Evolutionary conservation across 495 filamentous ascomycete genomes (phyloP), one percentile per base, ranked within the genome.

Genomic region (Aspergillus haitiensis): DNA sequence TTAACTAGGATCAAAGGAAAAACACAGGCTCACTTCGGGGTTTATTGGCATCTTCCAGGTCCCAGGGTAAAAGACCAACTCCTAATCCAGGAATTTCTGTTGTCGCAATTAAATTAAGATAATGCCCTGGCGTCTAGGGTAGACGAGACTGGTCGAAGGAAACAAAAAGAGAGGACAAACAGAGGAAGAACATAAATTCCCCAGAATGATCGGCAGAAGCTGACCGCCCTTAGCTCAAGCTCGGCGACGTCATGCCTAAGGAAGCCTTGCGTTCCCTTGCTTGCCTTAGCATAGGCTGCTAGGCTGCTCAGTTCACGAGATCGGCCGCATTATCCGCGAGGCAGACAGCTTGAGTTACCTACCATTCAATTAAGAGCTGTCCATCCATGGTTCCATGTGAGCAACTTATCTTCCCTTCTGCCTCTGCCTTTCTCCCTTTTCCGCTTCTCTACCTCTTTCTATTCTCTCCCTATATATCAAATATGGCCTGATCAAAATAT

Each of bases 171-270:
- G n/a, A 47, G 36, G 40, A 5, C 18, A 21, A 42, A 54, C 13
- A 33, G 8, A 15, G 27, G 5, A 16, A 46, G 32, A 33, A 15
- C 27, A 39, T 36, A 52, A 32, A 46, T 11, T 27, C 58, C 58
- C 58, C 58, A 60, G 58, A 60, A 54, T 60, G 58, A 60, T 60
- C 58, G 42, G n/a, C 58, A 54, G 51, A 12, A 5, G 15, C 50
- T 60, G 58, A 60, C 58, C 58, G 58, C 58, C 58, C 49, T 54
- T 27, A 27, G 21, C 21, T 27, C 21, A 27, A 51, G 40, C 53
- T 40, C 9, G 45, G 27, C 48, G 44, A 60, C 49, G 56, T 59
- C 56, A 59, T 59, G 50, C 3, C 35, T 15, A 36, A 47, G 44
- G 35, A 21, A 12, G 5, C 21, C 39, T 13, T 21, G 7, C 27